Percentiles rank a stretch among this genome's conserved stretches.
phyloP scores from a whole-genome alignment of 2,329 filamentous ascomycete species.

The Cordyceps pruinosa region DNA sequence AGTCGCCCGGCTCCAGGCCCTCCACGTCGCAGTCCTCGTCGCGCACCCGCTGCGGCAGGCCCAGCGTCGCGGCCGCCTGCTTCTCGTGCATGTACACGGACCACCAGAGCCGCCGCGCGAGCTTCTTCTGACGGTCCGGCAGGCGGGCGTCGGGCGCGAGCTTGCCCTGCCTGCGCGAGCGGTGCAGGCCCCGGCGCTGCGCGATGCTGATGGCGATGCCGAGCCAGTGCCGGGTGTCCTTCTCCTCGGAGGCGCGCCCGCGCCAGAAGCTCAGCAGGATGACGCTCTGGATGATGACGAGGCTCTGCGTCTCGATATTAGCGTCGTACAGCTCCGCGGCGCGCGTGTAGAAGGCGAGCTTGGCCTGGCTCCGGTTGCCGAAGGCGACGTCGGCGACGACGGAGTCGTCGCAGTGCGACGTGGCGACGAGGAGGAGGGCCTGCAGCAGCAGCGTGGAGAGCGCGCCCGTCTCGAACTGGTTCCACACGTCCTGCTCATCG shows the following conservation, averaged over 20 bases:
- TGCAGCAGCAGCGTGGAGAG: conserved; percentile 41
- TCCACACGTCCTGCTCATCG: conserved; percentile 34
- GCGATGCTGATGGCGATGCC: conserved; percentile 39
- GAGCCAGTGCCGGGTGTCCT: conserved; percentile 37
- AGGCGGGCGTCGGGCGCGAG: neutral
- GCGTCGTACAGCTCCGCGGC: conserved; percentile 43
- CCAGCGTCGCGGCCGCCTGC: conserved; percentile 38
- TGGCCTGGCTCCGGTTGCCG: conserved; percentile 35
- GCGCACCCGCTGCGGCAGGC: conserved; percentile 39
- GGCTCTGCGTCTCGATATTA: conserved; percentile 38
- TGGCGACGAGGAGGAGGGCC: conserved; percentile 42
- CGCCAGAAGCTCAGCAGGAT: conserved; percentile 47
- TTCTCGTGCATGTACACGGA: conserved; percentile 42
- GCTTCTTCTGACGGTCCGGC: conserved; percentile 17
- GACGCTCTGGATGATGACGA: conserved; percentile 37
- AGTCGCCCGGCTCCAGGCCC: conserved; percentile 17
- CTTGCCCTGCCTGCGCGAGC: conserved; percentile 14
- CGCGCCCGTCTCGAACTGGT: conserved; percentile 26
- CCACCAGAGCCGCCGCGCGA: conserved; percentile 41
- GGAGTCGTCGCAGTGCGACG: conserved; percentile 39
- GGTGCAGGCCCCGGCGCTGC: conserved; percentile 33
- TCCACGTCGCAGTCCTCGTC: conserved; percentile 43
- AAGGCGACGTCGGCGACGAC: conserved; percentile 33
- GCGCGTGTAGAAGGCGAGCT: conserved; percentile 38
- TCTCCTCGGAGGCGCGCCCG: conserved; percentile 33